A percentile compares a stretch with the other conserved stretches of the same genome.
Evolutionary conservation across 169 alveolate species (phyloP).

Genomic region (Plasmodium cynomolgi): DNA sequence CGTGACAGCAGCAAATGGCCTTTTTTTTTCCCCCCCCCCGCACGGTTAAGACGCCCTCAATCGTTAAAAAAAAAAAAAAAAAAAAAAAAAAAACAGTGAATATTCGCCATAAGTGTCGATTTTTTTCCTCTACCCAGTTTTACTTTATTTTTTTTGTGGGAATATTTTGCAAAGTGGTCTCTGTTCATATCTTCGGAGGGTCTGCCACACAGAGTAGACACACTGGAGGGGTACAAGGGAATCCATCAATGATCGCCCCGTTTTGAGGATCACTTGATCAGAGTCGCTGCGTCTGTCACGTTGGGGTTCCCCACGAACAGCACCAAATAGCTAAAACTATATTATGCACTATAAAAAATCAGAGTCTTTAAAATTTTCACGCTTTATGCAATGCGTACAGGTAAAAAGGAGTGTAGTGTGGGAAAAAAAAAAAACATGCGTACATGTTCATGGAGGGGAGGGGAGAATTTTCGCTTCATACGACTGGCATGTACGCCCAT

Average conservation of each 20-base stretch:
- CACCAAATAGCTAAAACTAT: not conserved
- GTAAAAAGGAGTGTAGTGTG: not conserved
- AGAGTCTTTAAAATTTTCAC: not conserved
- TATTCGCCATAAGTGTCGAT: not conserved
- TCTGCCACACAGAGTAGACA: not conserved
- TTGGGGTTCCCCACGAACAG: not conserved
- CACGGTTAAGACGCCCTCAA: not conserved
- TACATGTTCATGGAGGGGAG: not conserved
- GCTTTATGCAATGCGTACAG: not conserved
- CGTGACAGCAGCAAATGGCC: not conserved
- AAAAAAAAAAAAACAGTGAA: not conserved
- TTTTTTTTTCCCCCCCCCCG: not conserved
- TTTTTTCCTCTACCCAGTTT: not conserved
- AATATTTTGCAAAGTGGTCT: not conserved
- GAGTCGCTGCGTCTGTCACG: not conserved
- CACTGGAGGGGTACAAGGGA: not conserved
- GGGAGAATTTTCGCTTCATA: not conserved
- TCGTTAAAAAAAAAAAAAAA: not conserved
- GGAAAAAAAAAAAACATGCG: not conserved
- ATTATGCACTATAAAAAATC: slow-evolving; percentile 6
- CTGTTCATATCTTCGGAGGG: not conserved
- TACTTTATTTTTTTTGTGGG: not conserved
- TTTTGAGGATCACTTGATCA: not conserved
- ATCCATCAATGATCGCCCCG: not conserved
- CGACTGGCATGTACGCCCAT: not conserved